A percentile compares a stretch with the other conserved stretches of the same genome.
phyloP scores from a whole-genome alignment of 306 rosid genomes.

The Vicia sativa region DNA sequence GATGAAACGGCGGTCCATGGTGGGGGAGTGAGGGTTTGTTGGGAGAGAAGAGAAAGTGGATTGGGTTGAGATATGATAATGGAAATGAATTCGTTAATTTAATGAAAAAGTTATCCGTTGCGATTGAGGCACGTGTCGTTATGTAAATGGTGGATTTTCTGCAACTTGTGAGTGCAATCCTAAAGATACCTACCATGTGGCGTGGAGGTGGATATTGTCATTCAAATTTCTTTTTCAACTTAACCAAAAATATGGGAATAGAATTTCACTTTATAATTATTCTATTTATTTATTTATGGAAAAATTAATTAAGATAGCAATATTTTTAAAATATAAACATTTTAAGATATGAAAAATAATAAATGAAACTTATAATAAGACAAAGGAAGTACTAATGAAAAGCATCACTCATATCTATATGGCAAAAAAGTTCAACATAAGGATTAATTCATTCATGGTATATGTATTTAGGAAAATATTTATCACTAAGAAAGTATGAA shows the following conservation, averaged over 20 bases:
- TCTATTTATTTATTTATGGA: too few species aligned
- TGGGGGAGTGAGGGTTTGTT: slow-evolving; percentile 6
- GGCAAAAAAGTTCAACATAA: too few species aligned
- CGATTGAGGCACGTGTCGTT: slow-evolving; percentile 14
- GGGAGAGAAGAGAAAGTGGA: slow-evolving; percentile 3
- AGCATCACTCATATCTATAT: too few species aligned
- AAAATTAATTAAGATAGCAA: too few species aligned
- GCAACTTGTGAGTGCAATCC: slow-evolving; percentile 25
- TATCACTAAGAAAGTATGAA: too few species aligned
- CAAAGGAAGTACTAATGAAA: too few species aligned
- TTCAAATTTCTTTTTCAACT: slow-evolving; percentile 2
- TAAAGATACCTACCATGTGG: neutral
- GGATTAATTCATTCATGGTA: too few species aligned
- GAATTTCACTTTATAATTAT: neutral
- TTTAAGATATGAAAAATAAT: too few species aligned
- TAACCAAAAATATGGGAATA: neutral
- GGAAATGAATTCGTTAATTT: neutral
- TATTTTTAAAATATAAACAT: too few species aligned
- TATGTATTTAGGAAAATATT: too few species aligned
- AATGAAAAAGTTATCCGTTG: neutral
- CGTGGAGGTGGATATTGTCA: neutral
- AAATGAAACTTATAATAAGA: too few species aligned
- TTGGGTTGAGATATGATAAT: neutral
- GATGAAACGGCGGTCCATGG: slow-evolving; percentile 45
- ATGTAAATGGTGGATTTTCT: neutral